Conservation (phyloP, 1,284 basidiomycete genomes). For the Trametes hirsuta region DNA sequence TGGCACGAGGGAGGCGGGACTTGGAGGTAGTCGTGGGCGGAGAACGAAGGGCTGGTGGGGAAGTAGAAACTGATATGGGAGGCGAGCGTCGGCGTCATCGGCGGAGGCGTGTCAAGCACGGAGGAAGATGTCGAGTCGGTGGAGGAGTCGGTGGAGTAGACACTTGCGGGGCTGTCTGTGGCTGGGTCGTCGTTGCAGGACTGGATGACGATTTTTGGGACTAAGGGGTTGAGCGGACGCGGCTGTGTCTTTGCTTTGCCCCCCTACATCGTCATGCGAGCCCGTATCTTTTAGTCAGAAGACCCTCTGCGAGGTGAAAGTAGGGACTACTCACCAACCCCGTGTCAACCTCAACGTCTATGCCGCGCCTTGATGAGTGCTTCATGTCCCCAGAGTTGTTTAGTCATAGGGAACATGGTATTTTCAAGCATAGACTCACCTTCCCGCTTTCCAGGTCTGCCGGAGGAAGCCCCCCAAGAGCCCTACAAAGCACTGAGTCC, state of each 20-base stretch:
- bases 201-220: conserved; percentile 20
- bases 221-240: background rate
- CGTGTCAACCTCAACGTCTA: conserved; percentile 6
- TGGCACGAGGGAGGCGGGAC: conserved; percentile 16
- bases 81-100: conserved; percentile 16
- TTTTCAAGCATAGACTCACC: conserved; percentile 7
- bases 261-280: conserved; percentile 6
- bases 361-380: background rate
- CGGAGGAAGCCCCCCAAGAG: conserved; percentile 3
- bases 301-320: conserved; percentile 8
- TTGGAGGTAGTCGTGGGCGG: conserved; percentile 8
- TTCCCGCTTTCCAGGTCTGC: conserved; percentile 1
- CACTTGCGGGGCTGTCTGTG: conserved; percentile 13
- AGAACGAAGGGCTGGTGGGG: conserved; percentile 11
- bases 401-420: no score
- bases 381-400: background rate
- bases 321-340: background rate
- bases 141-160: conserved; percentile 6
- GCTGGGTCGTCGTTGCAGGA: conserved; percentile 5
- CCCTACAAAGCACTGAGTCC: conserved; percentile 17
- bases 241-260: conserved; percentile 10
- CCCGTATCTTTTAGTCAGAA: conserved; percentile 11
- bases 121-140: background rate
- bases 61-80: conserved; percentile 20
- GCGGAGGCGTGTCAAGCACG: conserved; percentile 11